phyloP scores from a whole-genome alignment of 2,329 filamentous ascomycete genomes.

The Penicillium sp. region DNA sequence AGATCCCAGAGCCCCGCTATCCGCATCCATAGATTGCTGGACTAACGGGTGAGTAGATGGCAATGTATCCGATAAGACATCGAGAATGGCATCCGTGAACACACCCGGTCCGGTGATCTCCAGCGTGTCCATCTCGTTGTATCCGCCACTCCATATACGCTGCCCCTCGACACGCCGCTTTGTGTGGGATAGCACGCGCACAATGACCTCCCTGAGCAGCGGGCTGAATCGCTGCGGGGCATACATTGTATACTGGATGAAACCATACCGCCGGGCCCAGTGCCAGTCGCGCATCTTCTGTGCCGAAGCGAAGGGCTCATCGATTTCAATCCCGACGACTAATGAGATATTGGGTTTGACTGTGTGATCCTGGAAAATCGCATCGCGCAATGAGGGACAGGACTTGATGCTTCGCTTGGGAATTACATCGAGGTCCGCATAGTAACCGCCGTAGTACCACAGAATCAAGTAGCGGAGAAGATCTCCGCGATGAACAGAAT shows the following conservation, averaged over 20 bases:
- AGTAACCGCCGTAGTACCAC: constrained; percentile 38
- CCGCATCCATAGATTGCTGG: constrained; percentile 21
- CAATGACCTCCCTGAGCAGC: constrained; percentile 30
- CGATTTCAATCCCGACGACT: constrained; percentile 37
- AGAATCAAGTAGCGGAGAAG: constrained; percentile 38
- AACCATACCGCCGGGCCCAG: constrained; percentile 35
- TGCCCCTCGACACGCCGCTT: constrained; percentile 24
- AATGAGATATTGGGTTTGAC: constrained; percentile 28
- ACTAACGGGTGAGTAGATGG: constrained; percentile 28
- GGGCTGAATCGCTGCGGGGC: constrained; percentile 37
- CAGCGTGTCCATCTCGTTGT: constrained; percentile 29
- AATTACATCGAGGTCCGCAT: constrained; percentile 34
- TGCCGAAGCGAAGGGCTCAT: constrained; percentile 34
- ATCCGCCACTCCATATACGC: constrained; percentile 16
- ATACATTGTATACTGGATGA: constrained; percentile 36
- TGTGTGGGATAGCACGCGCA: constrained; percentile 33
- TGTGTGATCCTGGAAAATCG: constrained; percentile 13
- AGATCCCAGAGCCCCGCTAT: constrained; percentile 20
- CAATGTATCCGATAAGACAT: constrained; percentile 30
- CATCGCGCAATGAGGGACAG: constrained; percentile 27
- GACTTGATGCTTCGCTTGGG: constrained; percentile 28
- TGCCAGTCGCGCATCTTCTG: constrained; percentile 35
- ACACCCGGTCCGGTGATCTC: constrained; percentile 36
- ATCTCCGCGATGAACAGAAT: constrained; percentile 53
- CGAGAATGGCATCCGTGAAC: constrained; percentile 35